Conservation (phyloP, 2,329 filamentous ascomycete genomes). For the Penicillium vulpinum region DNA sequence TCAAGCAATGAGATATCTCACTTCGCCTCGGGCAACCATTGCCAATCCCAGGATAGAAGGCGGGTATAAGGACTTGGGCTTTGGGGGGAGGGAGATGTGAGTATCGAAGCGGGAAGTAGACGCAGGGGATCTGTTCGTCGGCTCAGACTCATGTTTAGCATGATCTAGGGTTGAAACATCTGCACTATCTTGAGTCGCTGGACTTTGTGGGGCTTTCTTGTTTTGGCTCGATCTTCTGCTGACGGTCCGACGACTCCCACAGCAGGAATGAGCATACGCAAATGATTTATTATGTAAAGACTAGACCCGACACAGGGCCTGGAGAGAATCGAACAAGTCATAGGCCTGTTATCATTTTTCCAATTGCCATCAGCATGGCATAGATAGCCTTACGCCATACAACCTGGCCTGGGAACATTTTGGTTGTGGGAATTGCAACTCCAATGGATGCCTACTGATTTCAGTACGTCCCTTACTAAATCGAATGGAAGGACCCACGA, state of each 20-base stretch:
- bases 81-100: slow-evolving; percentile 31
- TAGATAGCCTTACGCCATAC: slow-evolving; percentile 76
- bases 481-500: slow-evolving; percentile 50
- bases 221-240: neutral
- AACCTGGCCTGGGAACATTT: slow-evolving; percentile 64
- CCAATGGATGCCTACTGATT: slow-evolving; percentile 58
- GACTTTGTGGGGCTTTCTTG: neutral
- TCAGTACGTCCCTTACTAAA: neutral
- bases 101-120: neutral
- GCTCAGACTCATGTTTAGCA: neutral
- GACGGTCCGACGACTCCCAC: neutral
- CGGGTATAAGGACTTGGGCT: slow-evolving; percentile 66
- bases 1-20: slow-evolving; percentile 73
- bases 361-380: slow-evolving; percentile 66
- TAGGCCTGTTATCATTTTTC: slow-evolving; percentile 60
- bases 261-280: slow-evolving; percentile 7
- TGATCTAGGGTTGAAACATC: neutral
- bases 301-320: slow-evolving; percentile 9
- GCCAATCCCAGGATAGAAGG: slow-evolving; percentile 64
- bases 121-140: neutral
- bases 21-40: slow-evolving; percentile 78
- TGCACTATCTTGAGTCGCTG: neutral
- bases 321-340: slow-evolving; percentile 54
- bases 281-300: slow-evolving; percentile 5
- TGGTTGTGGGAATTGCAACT: slow-evolving; percentile 72